Evolutionary conservation across 2,329 filamentous ascomycete genomes (phyloP).

Genomic region (Neocucurbitaria cava): DNA sequence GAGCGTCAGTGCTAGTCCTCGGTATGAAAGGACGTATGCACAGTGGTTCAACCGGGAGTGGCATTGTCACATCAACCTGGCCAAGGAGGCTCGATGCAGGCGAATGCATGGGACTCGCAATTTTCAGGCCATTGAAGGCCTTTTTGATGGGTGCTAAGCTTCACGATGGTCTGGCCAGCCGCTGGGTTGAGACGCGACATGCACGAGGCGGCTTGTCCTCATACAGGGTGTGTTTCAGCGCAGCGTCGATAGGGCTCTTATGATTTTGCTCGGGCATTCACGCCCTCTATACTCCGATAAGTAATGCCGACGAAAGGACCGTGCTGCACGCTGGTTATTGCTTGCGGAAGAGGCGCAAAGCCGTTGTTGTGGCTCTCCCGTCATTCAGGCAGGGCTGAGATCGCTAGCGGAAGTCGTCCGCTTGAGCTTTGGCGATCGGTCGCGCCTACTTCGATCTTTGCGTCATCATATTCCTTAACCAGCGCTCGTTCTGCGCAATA

Average conservation of each 20-base stretch:
- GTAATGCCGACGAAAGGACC: background rate
- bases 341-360: background rate
- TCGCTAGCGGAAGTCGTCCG: slow-evolving; percentile 19
- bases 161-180: slow-evolving; percentile 46
- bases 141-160: slow-evolving; percentile 32
- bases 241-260: slow-evolving; percentile 1
- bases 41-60: slow-evolving; percentile 22
- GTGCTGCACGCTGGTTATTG: background rate
- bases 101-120: slow-evolving; percentile 21
- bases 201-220: slow-evolving; percentile 33
- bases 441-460: slow-evolving; percentile 17
- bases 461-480: slow-evolving; percentile 14
- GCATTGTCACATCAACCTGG: slow-evolving; percentile 33
- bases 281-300: slow-evolving; percentile 9
- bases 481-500: slow-evolving; percentile 7
- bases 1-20: slow-evolving; percentile 20
- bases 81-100: slow-evolving; percentile 26
- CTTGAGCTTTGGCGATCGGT: slow-evolving; percentile 10
- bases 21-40: slow-evolving; percentile 27
- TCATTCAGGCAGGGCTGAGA: slow-evolving; percentile 3
- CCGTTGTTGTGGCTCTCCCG: slow-evolving; percentile 6
- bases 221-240: slow-evolving; percentile 42
- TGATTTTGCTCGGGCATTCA: slow-evolving; percentile 10
- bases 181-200: slow-evolving; percentile 43
- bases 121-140: slow-evolving; percentile 21